phyloP scores from a whole-genome alignment of 1,284 basidiomycete species.

The Microstroma glucosiphilum region DNA sequence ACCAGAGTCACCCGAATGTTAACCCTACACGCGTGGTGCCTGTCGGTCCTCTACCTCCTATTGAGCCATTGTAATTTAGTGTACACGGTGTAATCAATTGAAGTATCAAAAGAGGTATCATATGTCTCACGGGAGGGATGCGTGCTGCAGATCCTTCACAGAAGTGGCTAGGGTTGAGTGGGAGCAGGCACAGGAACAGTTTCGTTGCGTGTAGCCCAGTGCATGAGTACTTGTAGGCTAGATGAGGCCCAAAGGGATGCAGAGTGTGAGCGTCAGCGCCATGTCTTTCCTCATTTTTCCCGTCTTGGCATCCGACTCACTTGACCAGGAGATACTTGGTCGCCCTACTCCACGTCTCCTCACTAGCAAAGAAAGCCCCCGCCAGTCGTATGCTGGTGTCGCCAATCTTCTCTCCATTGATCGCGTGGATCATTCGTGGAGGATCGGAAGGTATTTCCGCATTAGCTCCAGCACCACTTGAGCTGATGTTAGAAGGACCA shows the following conservation, averaged over 20 bases:
- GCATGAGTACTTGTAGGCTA: constrained; percentile 6
- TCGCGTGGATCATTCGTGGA: constrained; percentile 55
- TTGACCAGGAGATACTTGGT: constrained; percentile 6
- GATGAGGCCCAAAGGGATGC: background rate
- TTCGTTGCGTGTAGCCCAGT: constrained; percentile 4
- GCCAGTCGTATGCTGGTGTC: constrained; percentile 80
- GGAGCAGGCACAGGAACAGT: constrained; percentile 4
- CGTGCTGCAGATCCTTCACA: background rate
- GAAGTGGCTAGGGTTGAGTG: background rate
- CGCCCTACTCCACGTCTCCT: constrained; percentile 3
- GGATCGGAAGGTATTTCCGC: background rate
- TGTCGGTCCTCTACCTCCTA: constrained; percentile 36
- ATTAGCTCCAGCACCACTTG: background rate
- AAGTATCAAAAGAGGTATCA: background rate
- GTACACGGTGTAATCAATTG: background rate
- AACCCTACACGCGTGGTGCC: constrained; percentile 46
- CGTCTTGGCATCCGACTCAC: constrained; percentile 4
- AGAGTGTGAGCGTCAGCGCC: background rate
- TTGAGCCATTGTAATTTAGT: constrained; percentile 27
- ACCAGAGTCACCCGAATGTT: constrained; percentile 41
- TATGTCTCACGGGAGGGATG: background rate
- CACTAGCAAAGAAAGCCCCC: background rate
- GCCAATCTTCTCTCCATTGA: constrained; percentile 89
- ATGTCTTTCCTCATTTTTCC: background rate
- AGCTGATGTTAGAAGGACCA: background rate